Evolutionary conservation across 2,329 filamentous ascomycete species (phyloP).

Genomic region (Fusarium haematococcum): DNA sequence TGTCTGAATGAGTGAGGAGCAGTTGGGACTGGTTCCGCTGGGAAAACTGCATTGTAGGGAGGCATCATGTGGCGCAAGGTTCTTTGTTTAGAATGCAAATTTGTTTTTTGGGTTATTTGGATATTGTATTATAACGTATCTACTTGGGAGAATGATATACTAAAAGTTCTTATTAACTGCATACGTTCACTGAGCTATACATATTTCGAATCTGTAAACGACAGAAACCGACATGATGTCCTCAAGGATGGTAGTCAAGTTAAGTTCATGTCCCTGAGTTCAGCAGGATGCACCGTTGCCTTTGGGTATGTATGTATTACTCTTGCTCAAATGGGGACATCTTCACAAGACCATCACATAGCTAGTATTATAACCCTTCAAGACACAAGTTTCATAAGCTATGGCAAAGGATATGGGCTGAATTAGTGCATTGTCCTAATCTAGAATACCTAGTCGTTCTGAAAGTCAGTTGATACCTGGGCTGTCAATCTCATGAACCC

Average conservation of each 20-base stretch:
- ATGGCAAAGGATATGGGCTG: neutral
- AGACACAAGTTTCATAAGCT: neutral
- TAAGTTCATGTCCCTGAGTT: neutral
- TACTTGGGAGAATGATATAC: neutral
- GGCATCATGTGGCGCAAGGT: neutral
- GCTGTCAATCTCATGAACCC: neutral
- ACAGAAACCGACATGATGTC: neutral
- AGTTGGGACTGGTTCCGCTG: neutral
- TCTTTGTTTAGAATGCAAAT: neutral
- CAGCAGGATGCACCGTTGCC: neutral
- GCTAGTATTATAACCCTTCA: neutral
- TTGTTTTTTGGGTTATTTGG: neutral
- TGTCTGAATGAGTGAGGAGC: conserved; percentile 13
- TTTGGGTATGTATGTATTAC: neutral
- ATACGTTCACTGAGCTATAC: neutral
- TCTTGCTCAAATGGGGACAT: neutral
- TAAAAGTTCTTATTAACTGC: neutral
- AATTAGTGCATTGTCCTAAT: neutral
- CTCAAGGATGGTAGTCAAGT: neutral
- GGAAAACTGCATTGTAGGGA: neutral
- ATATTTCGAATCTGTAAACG: neutral
- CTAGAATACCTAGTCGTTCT: neutral
- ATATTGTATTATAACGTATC: neutral
- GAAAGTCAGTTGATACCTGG: neutral
- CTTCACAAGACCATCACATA: neutral